phyloP scores from a whole-genome alignment of 441 rosid genomes.

The Brassica balearica region DNA sequence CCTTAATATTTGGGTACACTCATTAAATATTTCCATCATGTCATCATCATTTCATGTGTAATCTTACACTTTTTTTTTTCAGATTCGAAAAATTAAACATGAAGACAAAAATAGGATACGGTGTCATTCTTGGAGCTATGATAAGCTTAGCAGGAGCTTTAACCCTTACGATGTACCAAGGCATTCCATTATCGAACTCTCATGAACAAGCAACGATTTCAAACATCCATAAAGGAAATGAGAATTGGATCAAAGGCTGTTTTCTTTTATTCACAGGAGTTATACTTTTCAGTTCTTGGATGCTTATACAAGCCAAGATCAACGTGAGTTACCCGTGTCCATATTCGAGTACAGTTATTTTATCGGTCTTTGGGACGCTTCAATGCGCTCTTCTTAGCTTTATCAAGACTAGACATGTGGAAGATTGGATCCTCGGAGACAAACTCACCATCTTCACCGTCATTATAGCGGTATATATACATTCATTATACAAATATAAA shows the following conservation, averaged over 20 bases:
- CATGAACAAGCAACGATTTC: slow-evolving; percentile 4
- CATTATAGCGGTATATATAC: slow-evolving; percentile 45
- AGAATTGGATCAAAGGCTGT: slow-evolving; percentile 56
- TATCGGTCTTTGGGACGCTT: slow-evolving; percentile 60
- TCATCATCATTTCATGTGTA: background rate
- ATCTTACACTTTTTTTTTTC: background rate
- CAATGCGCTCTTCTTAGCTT: slow-evolving; percentile 57
- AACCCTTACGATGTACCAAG: slow-evolving; percentile 57
- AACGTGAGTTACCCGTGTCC: slow-evolving; percentile 58
- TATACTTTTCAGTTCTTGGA: slow-evolving; percentile 59
- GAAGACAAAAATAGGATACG: slow-evolving; percentile 48
- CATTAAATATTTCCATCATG: background rate
- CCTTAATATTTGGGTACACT: slow-evolving; percentile 54
- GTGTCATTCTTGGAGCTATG: slow-evolving; percentile 54
- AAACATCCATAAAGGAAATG: slow-evolving; percentile 38
- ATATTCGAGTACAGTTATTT: slow-evolving; percentile 66
- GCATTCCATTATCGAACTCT: slow-evolving; percentile 46
- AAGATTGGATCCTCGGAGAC: slow-evolving; percentile 57
- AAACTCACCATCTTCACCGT: slow-evolving; percentile 49
- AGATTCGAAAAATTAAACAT: slow-evolving; percentile 54
- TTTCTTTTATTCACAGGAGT: slow-evolving; percentile 44
- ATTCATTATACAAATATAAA: background rate
- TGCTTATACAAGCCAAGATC: slow-evolving; percentile 61
- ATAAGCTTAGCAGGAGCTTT: slow-evolving; percentile 56
- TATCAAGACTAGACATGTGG: slow-evolving; percentile 42